Conservation (phyloP, 2,329 filamentous ascomycete species). For the Aphanoascus verrucosus region DNA sequence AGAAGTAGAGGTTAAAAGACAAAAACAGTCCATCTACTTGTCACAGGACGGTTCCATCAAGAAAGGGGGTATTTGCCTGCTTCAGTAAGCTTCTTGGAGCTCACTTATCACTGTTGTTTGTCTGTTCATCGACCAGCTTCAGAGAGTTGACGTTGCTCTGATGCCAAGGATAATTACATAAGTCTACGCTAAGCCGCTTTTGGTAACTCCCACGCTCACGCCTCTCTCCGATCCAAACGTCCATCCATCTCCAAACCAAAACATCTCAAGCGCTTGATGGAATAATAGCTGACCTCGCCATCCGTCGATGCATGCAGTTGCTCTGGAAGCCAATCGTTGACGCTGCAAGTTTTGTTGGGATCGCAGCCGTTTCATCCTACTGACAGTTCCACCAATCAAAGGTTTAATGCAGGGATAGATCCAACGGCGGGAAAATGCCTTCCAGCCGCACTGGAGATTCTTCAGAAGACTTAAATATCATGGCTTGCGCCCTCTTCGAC, state of each 20-base stretch:
- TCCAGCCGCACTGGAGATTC: conserved; percentile 1
- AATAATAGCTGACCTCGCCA: not conserved
- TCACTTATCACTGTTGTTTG: too few relatives aligned
- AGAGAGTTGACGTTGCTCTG: not conserved
- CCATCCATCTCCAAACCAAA: not conserved
- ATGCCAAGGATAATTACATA: conserved; percentile 1
- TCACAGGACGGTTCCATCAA: too few relatives aligned
- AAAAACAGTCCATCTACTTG: too few relatives aligned
- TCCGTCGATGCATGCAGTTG: not conserved
- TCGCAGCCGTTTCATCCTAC: not conserved
- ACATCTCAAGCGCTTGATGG: not conserved
- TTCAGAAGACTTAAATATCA: not conserved
- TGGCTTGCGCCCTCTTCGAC: not conserved
- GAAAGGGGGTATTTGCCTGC: too few relatives aligned
- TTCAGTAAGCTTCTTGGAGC: too few relatives aligned
- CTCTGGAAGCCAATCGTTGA: too few relatives aligned
- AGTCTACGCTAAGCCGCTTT: not conserved
- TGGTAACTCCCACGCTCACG: not conserved
- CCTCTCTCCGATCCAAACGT: not conserved
- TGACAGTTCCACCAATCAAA: conserved; percentile 2
- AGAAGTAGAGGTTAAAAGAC: too few relatives aligned
- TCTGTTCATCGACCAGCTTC: too few relatives aligned
- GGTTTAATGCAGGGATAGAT: not conserved
- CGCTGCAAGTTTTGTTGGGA: not conserved
- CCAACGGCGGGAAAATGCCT: not conserved